Base-by-base conservation (phyloP, 345 rosid species). In the Arabis hirsuta region DNA sequence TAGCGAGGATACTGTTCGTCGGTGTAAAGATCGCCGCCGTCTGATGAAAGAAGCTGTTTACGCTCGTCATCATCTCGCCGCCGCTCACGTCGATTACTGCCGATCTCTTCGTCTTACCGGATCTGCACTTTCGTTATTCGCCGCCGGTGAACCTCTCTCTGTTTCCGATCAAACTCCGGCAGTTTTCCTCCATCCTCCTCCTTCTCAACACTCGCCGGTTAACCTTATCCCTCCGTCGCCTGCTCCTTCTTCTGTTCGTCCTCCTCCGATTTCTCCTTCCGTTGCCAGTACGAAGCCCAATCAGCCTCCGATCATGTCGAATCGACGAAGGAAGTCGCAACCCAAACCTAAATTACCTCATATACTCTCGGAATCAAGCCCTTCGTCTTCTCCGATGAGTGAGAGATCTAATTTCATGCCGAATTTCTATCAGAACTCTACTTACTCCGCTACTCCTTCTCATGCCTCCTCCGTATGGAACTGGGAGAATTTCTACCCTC, bases 401-500 rank as follows among this genome's bases (percentile, higher is more conserved):
- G 81, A 78, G 60, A 84, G 76, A 72, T 84, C 85, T 31, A 76
- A 78, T 61, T 83, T 80, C 74, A 56, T 74, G 67, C 68, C 70
- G n/a, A 74, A 73, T 65, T 80, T 74, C 41, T 84, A 70, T 67
- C 92, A 85, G 78, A 77, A 85, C 67, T 86, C 94, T 2, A 81
- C 83, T 41, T 89, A 94, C 78, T 78, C 97, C 0, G 80, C 67
- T 64, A 89, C 98, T 26, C 96, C 96, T 7, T 94, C 98, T 0
- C 97, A 91, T 51, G 69, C 96, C 1, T 94, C 98, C 55, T 94
- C 98, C 32, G 82, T 85, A 7, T 94, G 97, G 98, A 89, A 94
- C 79, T 94, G 98, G 98, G 98, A 94, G 54, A 88, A 91, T 65
- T 88, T 91, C 74, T 82, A 78, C 68, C 98, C 98, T 77, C 98